These are phyloP conservation scores for Trichoderma koningii DNA, from an alignment of 2,329 filamentous ascomycete genomes.

Conservation along the genomic window DNA sequence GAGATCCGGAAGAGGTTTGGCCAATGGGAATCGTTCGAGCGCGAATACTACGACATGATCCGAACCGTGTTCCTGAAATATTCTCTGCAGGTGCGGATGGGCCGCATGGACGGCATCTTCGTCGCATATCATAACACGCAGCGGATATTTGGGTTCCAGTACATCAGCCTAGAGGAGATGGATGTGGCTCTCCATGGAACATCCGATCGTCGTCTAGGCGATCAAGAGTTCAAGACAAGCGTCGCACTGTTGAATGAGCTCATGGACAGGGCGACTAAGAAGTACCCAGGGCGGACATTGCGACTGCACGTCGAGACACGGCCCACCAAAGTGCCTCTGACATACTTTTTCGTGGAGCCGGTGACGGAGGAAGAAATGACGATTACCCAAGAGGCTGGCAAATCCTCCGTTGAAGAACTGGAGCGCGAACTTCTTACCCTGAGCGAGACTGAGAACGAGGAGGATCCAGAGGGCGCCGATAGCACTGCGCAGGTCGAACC, in stretches of 20 bases:
- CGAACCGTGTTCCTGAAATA: slow-evolving; percentile 94
- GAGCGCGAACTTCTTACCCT: slow-evolving; percentile 64
- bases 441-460: slow-evolving; percentile 39
- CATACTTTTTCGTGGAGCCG: slow-evolving; percentile 90
- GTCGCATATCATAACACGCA: slow-evolving; percentile 94
- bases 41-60: slow-evolving; percentile 97
- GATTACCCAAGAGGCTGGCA: slow-evolving; percentile 68
- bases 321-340: slow-evolving; percentile 59
- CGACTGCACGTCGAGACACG: slow-evolving; percentile 83
- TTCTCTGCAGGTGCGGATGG: slow-evolving; percentile 93
- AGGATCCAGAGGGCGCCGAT: slow-evolving; percentile 28
- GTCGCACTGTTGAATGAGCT: slow-evolving; percentile 76
- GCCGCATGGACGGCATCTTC: slow-evolving; percentile 98
- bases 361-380: slow-evolving; percentile 72
- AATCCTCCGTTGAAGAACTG: slow-evolving; percentile 66
- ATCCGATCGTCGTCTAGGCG: slow-evolving; percentile 64
- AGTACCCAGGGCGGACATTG: slow-evolving; percentile 74
- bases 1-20: slow-evolving; percentile 78
- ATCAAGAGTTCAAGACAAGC: slow-evolving; percentile 83
- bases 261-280: slow-evolving; percentile 71
- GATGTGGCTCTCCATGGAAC: slow-evolving; percentile 87
- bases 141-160: slow-evolving; percentile 97
- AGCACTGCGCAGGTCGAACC: slow-evolving; percentile 30
- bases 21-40: slow-evolving; percentile 86
- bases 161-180: slow-evolving; percentile 84